Percentiles rank a stretch among this genome's conserved stretches.
Evolutionary conservation across 768 basidiomycete genomes (phyloP).

Genomic region (Suillus cothurnatus): DNA sequence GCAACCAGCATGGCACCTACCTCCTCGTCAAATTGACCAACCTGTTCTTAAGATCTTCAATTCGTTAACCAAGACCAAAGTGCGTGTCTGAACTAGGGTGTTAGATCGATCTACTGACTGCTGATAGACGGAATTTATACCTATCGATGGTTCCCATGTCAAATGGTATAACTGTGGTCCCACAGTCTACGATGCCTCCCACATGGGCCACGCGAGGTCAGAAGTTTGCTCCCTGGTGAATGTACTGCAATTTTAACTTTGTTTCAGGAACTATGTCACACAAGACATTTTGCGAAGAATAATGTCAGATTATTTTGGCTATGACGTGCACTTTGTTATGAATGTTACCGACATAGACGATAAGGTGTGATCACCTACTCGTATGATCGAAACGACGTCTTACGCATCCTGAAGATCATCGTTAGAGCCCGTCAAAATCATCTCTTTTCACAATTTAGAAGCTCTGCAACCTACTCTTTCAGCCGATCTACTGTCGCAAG

Average conservation of each 20-base stretch:
- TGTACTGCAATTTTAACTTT: conserved; percentile 6
- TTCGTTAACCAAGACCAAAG: conserved; percentile 90
- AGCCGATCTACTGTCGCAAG: conserved; percentile 54
- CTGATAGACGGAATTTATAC: conserved; percentile 73
- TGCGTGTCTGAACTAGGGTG: conserved; percentile 36
- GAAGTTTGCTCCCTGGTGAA: conserved; percentile 13
- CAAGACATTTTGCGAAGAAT: conserved; percentile 91
- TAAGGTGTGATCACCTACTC: conserved; percentile 62
- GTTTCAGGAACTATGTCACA: conserved; percentile 88
- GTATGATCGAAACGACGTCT: conserved; percentile 1
- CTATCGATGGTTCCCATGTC: conserved; percentile 68
- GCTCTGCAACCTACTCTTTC: conserved; percentile 57
- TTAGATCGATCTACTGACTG: conserved; percentile 15
- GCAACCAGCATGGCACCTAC: conserved; percentile 56
- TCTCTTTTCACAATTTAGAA: conserved; percentile 63
- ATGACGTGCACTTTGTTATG: conserved; percentile 98
- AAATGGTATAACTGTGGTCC: conserved; percentile 99
- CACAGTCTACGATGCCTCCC: conserved; percentile 96
- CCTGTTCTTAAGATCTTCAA: conserved; percentile 80
- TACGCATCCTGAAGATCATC: conserved; percentile 72
- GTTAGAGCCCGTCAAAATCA: conserved; percentile 83
- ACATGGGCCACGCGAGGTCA: conserved; percentile 98
- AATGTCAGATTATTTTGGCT: conserved; percentile 94
- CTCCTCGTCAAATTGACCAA: conserved; percentile 39
- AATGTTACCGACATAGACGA: conserved; percentile 99